Evolutionary conservation across 1,139 yeast genomes (phyloP).

Genomic region (Hansenula anomala): DNA sequence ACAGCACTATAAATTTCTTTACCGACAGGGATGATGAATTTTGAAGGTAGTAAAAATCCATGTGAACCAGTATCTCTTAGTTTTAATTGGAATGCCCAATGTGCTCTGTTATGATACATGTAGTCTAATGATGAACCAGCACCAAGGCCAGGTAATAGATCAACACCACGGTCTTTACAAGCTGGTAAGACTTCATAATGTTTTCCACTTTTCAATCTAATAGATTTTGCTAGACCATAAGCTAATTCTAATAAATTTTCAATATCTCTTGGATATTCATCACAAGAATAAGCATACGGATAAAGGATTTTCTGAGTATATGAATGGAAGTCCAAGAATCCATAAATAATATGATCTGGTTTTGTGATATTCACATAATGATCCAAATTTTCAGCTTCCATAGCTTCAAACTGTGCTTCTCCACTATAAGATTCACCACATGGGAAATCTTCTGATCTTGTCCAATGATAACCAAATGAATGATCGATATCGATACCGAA

Average conservation of each 20-base stretch:
- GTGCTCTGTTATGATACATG: constrained; percentile 78
- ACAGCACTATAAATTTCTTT: constrained; percentile 66
- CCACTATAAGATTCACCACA: constrained; percentile 87
- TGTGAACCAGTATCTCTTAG: constrained; percentile 79
- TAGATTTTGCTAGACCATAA: constrained; percentile 72
- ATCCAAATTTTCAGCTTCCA: constrained; percentile 64
- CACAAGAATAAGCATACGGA: constrained; percentile 80
- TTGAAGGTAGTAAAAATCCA: constrained; percentile 75
- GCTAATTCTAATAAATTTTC: constrained; percentile 79
- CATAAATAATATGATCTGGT: constrained; percentile 57
- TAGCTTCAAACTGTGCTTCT: constrained; percentile 68
- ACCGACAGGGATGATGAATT: constrained; percentile 72
- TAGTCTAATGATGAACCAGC: constrained; percentile 80
- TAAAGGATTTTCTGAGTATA: constrained; percentile 79
- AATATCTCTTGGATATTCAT: constrained; percentile 67
- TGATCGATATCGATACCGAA: constrained; percentile 85
- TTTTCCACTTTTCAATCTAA: constrained; percentile 58
- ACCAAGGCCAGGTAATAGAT: constrained; percentile 67
- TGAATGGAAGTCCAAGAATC: constrained; percentile 79
- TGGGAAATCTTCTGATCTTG: constrained; percentile 54
- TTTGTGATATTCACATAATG: constrained; percentile 58
- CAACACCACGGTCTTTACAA: constrained; percentile 68
- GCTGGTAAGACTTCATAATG: constrained; percentile 69
- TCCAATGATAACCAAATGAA: constrained; percentile 75
- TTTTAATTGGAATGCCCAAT: constrained; percentile 81